Base-by-base conservation (phyloP, 257 asterid genomes). In the Scutellaria galericulata region DNA sequence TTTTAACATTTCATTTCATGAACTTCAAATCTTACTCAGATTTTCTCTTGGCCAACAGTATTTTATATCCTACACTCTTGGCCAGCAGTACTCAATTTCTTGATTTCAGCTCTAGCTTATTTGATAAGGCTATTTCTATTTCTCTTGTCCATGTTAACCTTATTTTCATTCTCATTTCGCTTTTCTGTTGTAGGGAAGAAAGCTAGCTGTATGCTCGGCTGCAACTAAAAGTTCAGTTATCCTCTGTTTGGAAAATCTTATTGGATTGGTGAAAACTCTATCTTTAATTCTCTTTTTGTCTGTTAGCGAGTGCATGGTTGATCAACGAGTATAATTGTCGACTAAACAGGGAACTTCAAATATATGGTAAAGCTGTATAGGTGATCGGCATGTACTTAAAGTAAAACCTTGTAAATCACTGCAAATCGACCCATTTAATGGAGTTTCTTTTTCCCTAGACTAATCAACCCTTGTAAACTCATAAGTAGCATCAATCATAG, bases 161-260 rank as follows among this genome's bases (percentile, higher is more conserved):
- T 47, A 39, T 61, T 55, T 76, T 64, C 53, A 66, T 7, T 51
- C 5, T 64, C 54, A 11, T 70, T 62, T 71, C 5, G 3, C 62
- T 62, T 65, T 50, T 78, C 62, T 77, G 52, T 78, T 80, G 40
- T 67, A 94, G 99, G 99, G 96, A 11, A 91, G 77, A 78, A 84
- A 82, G 79, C 81, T 94, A 9, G 97, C 98, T 5, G 97, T 94
- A 80, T 94, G 99, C 87, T 94, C 99, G 66, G 97, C 99, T 53
- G 97, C 98, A 77, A 94, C 99, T 50, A 94, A 94, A 80, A 94
- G 98, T 78, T 91, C 99, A 40, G 99, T 95, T 70, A 59, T 95
- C 78, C 79, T 95, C 22, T 89, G 98, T 72, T 84, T 95, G 75
- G 99, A 94, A 78, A 89, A 86, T 87, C 92, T 94, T 57, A 87